Evolutionary conservation across 331 rosid species (phyloP).

Genomic region (Phaseolus coccineus): DNA sequence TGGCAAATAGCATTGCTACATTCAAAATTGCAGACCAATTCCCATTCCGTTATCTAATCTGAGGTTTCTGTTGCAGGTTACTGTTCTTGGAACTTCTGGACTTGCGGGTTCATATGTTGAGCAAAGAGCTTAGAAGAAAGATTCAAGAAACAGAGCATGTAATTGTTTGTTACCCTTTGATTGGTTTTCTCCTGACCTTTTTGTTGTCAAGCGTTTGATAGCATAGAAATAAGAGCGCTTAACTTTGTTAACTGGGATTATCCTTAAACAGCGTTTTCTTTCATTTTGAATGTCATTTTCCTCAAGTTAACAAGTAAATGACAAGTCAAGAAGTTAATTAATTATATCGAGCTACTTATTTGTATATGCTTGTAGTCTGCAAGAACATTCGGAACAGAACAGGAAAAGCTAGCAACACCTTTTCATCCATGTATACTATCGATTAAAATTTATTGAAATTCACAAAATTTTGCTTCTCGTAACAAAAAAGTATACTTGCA

Average conservation of each 20-base stretch:
- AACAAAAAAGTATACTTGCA: background rate
- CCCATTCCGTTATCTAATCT: slow-evolving; percentile 36
- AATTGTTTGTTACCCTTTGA: slow-evolving; percentile 46
- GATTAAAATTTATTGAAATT: background rate
- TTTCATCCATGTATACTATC: background rate
- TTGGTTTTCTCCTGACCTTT: slow-evolving; percentile 48
- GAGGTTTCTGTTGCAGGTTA: slow-evolving; percentile 61
- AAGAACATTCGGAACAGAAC: background rate
- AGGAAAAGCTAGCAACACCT: background rate
- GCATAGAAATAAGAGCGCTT: slow-evolving; percentile 69
- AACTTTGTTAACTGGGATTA: slow-evolving; percentile 36
- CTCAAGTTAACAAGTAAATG: slow-evolving; percentile 16
- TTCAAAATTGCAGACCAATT: slow-evolving; percentile 18
- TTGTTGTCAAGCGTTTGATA: slow-evolving; percentile 43
- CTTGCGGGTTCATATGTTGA: slow-evolving; percentile 94
- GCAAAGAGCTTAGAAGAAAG: slow-evolving; percentile 73
- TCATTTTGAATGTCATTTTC: slow-evolving; percentile 36
- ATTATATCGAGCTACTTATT: slow-evolving; percentile 14
- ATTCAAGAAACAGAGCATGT: slow-evolving; percentile 41
- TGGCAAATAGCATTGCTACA: slow-evolving; percentile 2
- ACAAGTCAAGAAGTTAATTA: slow-evolving; percentile 16
- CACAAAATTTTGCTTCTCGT: background rate
- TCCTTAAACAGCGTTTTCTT: slow-evolving; percentile 16
- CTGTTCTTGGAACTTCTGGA: slow-evolving; percentile 98
- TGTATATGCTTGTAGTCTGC: slow-evolving; percentile 23